Percentiles rank a stretch among this genome's conserved stretches.
phyloP scores from a whole-genome alignment of 352 stramenopile genomes.

The Phytopythium oedochilum region DNA sequence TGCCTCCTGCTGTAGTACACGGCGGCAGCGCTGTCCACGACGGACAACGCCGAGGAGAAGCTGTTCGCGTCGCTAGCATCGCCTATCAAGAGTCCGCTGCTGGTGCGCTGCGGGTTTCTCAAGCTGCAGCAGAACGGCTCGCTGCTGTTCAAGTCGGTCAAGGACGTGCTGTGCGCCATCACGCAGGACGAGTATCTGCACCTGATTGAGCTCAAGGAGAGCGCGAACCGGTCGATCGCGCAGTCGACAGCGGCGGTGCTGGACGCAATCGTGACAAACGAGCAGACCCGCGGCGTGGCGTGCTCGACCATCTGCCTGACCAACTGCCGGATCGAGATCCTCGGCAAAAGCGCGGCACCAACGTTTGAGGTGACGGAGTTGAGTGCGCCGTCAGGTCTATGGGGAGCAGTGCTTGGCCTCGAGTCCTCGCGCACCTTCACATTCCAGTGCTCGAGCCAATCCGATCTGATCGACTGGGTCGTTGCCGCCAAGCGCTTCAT shows the following conservation, averaged over 20 bases:
- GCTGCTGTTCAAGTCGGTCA: slow-evolving; percentile 63
- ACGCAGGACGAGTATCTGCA: slow-evolving; percentile 74
- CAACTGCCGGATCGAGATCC: slow-evolving; percentile 75
- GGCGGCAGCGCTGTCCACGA: slow-evolving; percentile 47
- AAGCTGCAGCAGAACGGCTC: slow-evolving; percentile 71
- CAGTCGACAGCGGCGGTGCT: slow-evolving; percentile 63
- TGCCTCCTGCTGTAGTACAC: slow-evolving; percentile 39
- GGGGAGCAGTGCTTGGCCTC: slow-evolving; percentile 62
- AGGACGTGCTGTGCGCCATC: slow-evolving; percentile 72
- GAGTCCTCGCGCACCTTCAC: slow-evolving; percentile 62
- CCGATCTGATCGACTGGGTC: slow-evolving; percentile 79
- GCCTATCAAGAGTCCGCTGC: slow-evolving; percentile 58
- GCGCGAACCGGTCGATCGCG: slow-evolving; percentile 38
- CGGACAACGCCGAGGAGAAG: slow-evolving; percentile 49
- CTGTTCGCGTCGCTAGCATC: slow-evolving; percentile 64
- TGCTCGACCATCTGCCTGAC: slow-evolving; percentile 51
- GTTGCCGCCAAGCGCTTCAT: slow-evolving; percentile 73
- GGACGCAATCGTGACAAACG: slow-evolving; percentile 41
- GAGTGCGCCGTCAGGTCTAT: slow-evolving; percentile 42
- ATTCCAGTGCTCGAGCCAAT: slow-evolving; percentile 78
- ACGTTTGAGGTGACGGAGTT: slow-evolving; percentile 74
- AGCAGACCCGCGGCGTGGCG: slow-evolving; percentile 39
- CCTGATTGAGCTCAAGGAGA: slow-evolving; percentile 70
- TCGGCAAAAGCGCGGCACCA: slow-evolving; percentile 53
- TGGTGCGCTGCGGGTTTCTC: slow-evolving; percentile 72